Evolutionary conservation across 2,329 filamentous ascomycete species (phyloP).

Genomic region (Sporothrix brunneoviolacea): DNA sequence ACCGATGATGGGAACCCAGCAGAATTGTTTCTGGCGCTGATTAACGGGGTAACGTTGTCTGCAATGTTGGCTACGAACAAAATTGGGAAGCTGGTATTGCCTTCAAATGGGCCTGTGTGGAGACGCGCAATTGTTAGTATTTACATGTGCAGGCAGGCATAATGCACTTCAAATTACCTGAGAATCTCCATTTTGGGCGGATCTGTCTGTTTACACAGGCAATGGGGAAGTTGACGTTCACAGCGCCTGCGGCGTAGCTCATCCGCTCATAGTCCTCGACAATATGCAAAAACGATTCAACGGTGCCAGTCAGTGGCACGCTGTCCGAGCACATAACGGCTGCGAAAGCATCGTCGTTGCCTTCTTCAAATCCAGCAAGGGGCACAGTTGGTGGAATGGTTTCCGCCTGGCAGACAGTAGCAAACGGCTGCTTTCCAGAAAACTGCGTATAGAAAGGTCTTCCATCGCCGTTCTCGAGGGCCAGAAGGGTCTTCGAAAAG

Average conservation of each 20-base stretch:
- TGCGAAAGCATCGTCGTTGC: constrained; percentile 36
- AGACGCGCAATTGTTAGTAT: too few relatives aligned
- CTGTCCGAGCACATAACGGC: constrained; percentile 42
- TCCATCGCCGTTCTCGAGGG: constrained; percentile 39
- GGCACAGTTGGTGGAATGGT: constrained; percentile 27
- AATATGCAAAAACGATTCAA: constrained; percentile 29
- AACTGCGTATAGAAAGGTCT: constrained; percentile 34
- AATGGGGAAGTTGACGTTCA: constrained; percentile 35
- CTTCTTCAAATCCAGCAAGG: constrained; percentile 25
- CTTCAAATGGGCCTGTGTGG: constrained; percentile 23
- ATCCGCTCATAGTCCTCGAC: constrained; percentile 28
- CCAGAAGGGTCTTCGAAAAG: constrained; percentile 38
- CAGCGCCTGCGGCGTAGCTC: constrained; percentile 37
- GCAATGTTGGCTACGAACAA: constrained; percentile 37
- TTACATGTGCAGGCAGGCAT: too few relatives aligned
- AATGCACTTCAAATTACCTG: too few relatives aligned
- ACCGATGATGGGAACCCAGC: constrained; percentile 29
- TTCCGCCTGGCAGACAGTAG: constrained; percentile 26
- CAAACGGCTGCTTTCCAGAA: constrained; percentile 11
- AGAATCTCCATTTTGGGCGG: constrained; percentile 36
- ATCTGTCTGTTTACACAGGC: constrained; percentile 33
- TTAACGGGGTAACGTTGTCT: constrained; percentile 41
- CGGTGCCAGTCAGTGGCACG: constrained; percentile 25
- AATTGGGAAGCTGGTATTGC: constrained; percentile 34
- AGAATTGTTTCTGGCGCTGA: constrained; percentile 27